Conservation (phyloP, 2,329 filamentous ascomycete species). For the Aureobasidium sp. region DNA sequence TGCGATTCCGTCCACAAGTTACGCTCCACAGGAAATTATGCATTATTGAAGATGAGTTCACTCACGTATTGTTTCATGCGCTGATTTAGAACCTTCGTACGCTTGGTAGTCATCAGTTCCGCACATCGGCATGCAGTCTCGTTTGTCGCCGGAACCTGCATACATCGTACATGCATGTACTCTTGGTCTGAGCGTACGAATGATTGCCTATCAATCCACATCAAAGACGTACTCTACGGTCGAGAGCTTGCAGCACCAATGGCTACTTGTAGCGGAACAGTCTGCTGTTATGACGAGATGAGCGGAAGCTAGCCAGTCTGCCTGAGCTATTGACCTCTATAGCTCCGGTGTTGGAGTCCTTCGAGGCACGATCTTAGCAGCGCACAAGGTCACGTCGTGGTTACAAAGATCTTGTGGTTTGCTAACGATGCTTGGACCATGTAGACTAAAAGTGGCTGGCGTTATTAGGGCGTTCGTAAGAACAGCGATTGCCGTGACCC, state of each 20-base stretch:
- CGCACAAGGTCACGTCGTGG: not conserved
- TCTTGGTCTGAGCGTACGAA: not conserved
- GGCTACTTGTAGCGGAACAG: not conserved
- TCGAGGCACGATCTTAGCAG: not conserved
- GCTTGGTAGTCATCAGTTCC: not conserved
- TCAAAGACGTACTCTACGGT: not conserved
- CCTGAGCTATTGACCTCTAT: not conserved
- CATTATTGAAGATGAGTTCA: not conserved
- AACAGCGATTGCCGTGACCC: slow-evolving; percentile 3
- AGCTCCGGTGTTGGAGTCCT: not conserved
- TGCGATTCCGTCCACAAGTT: not conserved
- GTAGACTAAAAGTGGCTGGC: slow-evolving; percentile 10
- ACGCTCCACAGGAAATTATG: not conserved
- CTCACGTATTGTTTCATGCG: not conserved
- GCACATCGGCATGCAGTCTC: slow-evolving; percentile 8
- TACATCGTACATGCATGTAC: slow-evolving; percentile 3
- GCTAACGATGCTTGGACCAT: slow-evolving; percentile 7
- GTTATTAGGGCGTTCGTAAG: slow-evolving; percentile 6
- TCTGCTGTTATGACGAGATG: not conserved
- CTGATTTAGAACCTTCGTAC: not conserved
- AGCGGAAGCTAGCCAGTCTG: not conserved
- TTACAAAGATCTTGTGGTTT: not conserved
- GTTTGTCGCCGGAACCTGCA: slow-evolving; percentile 7
- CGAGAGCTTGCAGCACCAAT: not conserved
- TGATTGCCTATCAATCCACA: slow-evolving; percentile 11